Conservation (phyloP, 495 filamentous ascomycete species). For the Aspergillus coremiiformis region DNA sequence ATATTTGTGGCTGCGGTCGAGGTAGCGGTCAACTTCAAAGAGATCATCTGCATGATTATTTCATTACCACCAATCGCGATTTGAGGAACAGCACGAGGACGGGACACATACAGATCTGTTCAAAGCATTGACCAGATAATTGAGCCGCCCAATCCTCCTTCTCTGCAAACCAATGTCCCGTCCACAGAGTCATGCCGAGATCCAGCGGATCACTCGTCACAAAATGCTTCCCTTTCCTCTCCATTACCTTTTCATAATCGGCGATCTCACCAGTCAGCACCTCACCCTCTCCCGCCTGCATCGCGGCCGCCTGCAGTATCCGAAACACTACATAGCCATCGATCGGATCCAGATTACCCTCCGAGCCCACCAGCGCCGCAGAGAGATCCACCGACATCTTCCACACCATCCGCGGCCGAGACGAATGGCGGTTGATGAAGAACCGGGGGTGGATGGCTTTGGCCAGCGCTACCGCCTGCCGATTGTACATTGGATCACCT, state of each 20-base stretch:
- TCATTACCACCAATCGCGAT: neutral
- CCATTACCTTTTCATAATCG: slow-evolving; percentile 53
- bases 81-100: neutral
- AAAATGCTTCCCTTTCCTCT: slow-evolving; percentile 39
- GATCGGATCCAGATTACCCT: slow-evolving; percentile 57
- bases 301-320: slow-evolving; percentile 43
- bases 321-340: slow-evolving; percentile 53
- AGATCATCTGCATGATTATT: slow-evolving; percentile 32
- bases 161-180: slow-evolving; percentile 48
- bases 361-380: slow-evolving; percentile 41
- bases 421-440: slow-evolving; percentile 32
- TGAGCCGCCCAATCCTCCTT: slow-evolving; percentile 46
- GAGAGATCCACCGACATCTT: slow-evolving; percentile 52
- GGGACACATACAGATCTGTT: slow-evolving; percentile 31
- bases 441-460: slow-evolving; percentile 53
- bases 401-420: slow-evolving; percentile 50
- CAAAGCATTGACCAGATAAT: slow-evolving; percentile 38
- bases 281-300: slow-evolving; percentile 17
- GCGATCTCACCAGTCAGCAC: slow-evolving; percentile 46
- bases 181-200: slow-evolving; percentile 62
- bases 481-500: slow-evolving; percentile 44
- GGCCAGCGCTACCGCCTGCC: slow-evolving; percentile 49
- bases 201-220: slow-evolving; percentile 51
- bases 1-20: slow-evolving; percentile 31
- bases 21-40: slow-evolving; percentile 34